A percentile compares a stretch with the other conserved stretches of the same genome.
phyloP scores from a whole-genome alignment of 176 grass and related monocot genomes.

The Dactylis glomerata region DNA sequence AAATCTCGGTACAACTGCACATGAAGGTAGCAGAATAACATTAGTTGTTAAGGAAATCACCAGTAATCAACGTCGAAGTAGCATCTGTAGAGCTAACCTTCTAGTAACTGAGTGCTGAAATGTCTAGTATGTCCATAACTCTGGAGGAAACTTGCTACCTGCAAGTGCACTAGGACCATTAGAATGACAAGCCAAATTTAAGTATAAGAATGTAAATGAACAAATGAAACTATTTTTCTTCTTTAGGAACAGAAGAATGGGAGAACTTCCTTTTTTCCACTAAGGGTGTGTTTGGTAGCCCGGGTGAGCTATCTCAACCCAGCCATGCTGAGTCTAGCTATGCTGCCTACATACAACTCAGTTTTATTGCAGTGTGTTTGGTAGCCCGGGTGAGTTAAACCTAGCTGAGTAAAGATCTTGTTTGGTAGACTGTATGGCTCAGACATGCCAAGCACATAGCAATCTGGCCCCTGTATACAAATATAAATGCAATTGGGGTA shows the following conservation, averaged over 20 bases:
- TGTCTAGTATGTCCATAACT: conserved; percentile 49
- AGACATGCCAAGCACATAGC: no score
- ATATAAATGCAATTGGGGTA: no score
- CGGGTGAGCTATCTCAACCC: no score
- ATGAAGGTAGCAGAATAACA: conserved; percentile 9
- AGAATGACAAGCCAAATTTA: neutral
- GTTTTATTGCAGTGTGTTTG: no score
- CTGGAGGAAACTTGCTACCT: conserved; percentile 50
- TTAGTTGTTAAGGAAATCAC: neutral
- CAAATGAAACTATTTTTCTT: neutral
- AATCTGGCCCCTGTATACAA: no score
- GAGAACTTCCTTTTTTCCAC: neutral
- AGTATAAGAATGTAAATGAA: conserved; percentile 8
- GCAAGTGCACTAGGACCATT: neutral
- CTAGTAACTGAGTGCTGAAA: conserved; percentile 59
- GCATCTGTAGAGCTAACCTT: conserved; percentile 44
- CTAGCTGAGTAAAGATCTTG: no score
- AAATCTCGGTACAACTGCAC: conserved; percentile 31
- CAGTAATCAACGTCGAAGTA: conserved; percentile 6
- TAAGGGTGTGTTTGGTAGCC: no score
- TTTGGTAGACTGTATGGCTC: no score
- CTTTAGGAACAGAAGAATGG: neutral
- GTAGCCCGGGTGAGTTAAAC: no score
- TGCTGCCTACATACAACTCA: no score
- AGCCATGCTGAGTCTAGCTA: no score